A percentile compares a stretch with the other conserved stretches of the same genome.
Evolutionary conservation across 1,284 basidiomycete genomes (phyloP).

Genomic region (Malassezia furfur): DNA sequence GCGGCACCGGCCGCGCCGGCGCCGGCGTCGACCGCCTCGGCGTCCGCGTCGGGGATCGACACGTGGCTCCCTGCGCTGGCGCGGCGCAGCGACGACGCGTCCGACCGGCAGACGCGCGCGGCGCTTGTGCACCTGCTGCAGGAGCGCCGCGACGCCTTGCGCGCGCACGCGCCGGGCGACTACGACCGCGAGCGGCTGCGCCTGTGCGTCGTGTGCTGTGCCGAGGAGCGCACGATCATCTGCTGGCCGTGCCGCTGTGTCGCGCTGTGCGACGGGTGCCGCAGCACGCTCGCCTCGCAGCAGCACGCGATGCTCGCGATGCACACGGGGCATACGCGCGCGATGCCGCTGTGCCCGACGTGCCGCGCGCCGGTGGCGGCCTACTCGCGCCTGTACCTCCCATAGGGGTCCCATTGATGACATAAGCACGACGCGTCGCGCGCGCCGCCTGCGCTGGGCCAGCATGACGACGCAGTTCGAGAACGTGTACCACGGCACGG

Average conservation of each 20-base stretch:
- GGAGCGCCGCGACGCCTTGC: background rate
- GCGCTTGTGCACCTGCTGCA: slow-evolving; percentile 5
- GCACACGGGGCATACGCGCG: background rate
- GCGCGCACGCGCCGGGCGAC: background rate
- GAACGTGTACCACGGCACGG: slow-evolving; percentile 65
- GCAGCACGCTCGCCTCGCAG: slow-evolving; percentile 31
- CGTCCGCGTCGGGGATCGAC: slow-evolving; percentile 7
- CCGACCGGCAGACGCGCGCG: slow-evolving; percentile 1
- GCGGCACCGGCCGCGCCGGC: background rate
- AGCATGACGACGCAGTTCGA: slow-evolving; percentile 62
- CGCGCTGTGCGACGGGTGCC: slow-evolving; percentile 39
- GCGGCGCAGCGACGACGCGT: background rate
- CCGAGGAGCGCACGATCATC: slow-evolving; percentile 31
- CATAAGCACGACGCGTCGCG: background rate
- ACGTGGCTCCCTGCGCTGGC: background rate
- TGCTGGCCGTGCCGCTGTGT: slow-evolving; percentile 46
- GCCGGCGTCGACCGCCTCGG: slow-evolving; percentile 17
- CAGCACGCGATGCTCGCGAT: slow-evolving; percentile 2
- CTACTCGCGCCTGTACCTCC: slow-evolving; percentile 32
- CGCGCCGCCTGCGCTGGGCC: background rate
- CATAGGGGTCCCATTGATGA: slow-evolving; percentile 12
- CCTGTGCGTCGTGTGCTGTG: slow-evolving; percentile 26
- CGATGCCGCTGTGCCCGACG: slow-evolving; percentile 30
- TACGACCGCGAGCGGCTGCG: slow-evolving; percentile 19
- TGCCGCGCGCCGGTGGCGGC: slow-evolving; percentile 34